Evolutionary conservation across 441 rosid species (phyloP), one percentile per base, ranked within the genome.

Genomic region (Capsella rubella): DNA sequence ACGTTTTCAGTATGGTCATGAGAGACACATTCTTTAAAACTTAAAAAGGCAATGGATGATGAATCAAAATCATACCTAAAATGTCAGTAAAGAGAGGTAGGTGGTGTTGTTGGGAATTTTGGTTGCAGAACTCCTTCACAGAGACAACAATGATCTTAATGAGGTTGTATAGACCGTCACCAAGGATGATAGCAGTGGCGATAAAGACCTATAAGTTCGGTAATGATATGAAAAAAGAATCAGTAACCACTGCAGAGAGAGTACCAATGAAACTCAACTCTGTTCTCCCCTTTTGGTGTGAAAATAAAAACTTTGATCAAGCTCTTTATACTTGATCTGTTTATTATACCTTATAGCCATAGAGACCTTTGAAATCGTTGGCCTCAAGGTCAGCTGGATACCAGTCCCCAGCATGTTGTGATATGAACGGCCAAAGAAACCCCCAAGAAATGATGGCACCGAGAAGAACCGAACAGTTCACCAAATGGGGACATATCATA

Each of bases 371-470:
- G 75, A 90, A 89, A 81, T 90, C 91, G 61, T 80, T 89, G 84
- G 83, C 78, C 25, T 51, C 85, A 8, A 89, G 85, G 82, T 82
- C 79, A 78, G 90, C 84, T 3, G 96, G 86, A 77, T 89, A 90
- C 96, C 93, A 90, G 55, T 84, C 86, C 47, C 93, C 96, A 39
- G 88, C 83, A 69, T 87, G 84, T 14, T 69, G 57, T 52, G 92
- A 83, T 64, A 90, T 69, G 78, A 81, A 86, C 45, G 96, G 96
- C 96, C 92, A 90, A 29, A 90, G 84, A 57, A 90, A 83, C 8
- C 96, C 96, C 96, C 96, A 89, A 1, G 96, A 89, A 52, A 90
- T 66, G 69, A 87, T 86, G 56, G 94, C 92, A 57, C 96, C 94
- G 47, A 89, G 82, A 79, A 90, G 89, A 67, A 83, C 90, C n/a